A percentile compares a stretch with the other conserved stretches of the same genome.
These are phyloP conservation scores for Tagetes erecta DNA, from an alignment of 129 eudicot species.

Conservation along the genomic window DNA sequence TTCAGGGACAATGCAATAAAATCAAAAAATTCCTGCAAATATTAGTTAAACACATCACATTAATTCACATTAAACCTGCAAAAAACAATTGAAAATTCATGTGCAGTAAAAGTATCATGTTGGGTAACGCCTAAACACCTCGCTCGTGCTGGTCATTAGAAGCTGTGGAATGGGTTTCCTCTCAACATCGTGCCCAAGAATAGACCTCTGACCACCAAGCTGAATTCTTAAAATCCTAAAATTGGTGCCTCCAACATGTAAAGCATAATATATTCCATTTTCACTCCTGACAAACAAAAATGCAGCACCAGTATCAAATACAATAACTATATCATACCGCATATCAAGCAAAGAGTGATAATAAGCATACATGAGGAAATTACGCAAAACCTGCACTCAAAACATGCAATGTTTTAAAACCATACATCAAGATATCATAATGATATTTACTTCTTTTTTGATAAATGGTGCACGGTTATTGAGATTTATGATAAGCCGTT, in stretches of 20 bases:
- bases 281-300: conserved; percentile 56
- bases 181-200: conserved; percentile 56
- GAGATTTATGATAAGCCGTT: conserved; percentile 15
- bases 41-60: not conserved
- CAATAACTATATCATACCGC: not conserved
- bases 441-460: not conserved
- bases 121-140: conserved; percentile 52
- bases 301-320: not conserved
- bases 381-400: not conserved
- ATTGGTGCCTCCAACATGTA: conserved; percentile 91
- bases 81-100: conserved; percentile 5
- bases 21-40: conserved; percentile 78
- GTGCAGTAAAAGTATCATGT: not conserved
- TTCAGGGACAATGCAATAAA: conserved; percentile 69
- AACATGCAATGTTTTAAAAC: conserved; percentile 1
- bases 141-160: conserved; percentile 85
- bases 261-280: conserved; percentile 76
- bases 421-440: conserved; percentile 10
- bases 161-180: conserved; percentile 72
- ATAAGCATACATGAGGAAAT: not conserved
- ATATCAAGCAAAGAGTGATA: conserved; percentile 3
- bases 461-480: not conserved
- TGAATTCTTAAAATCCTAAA: conserved; percentile 80
- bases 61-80: conserved; percentile 7
- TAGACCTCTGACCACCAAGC: conserved; percentile 80